Evolutionary conservation across 2,329 filamentous ascomycete species (phyloP), one percentile per base, ranked within the genome.

Genomic region (Cytospora chrysosperma): DNA sequence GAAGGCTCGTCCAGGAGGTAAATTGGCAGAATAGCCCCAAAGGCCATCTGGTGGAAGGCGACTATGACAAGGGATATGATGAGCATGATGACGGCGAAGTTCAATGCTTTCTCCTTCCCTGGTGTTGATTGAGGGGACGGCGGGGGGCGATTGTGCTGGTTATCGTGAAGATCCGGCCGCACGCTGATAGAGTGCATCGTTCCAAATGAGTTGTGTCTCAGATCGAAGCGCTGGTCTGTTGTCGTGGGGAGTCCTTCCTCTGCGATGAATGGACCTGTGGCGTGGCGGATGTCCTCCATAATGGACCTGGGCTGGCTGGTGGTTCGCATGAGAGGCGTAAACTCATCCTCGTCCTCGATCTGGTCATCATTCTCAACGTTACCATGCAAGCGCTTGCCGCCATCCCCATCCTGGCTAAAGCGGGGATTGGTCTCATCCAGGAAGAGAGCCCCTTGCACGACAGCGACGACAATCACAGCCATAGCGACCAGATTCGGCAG

Each of bases 371-470:
- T 65, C 24, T 67, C 68, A 12, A 70, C 72, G 32, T 40, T 55
- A 55, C 68, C 7, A 67, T 72, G 10, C 67, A 59, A 4, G 58
- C 65, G 52, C 68, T 69, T 43, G 61, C 19, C 43, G 12, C 56
- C 61, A 19, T 63, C 43, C 5, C 55, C 19, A 9, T 63, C 40
- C 30, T 67, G 67, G 32, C 49, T 61, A 47, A 54, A 55, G 9
- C 68, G 67, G 7, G 75, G 71, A 34, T 78, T 77, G 0, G 78
- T 79, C 68, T 79, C 77, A 37, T 79, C 76, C 21, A 93, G 76
- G 67, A 91, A 89, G 28, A 91, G 72, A 37, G 85, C 78, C 5
- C 87, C 85, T 21, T 92, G 74, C 2, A 88, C 70, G 17, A 92
- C 81, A 57, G 92, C 90, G 1, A 91, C 68, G 3, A 84, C 67